Base-by-base conservation (phyloP, 192 early-diverging fungal species). In the Backusella tuberculispora region DNA sequence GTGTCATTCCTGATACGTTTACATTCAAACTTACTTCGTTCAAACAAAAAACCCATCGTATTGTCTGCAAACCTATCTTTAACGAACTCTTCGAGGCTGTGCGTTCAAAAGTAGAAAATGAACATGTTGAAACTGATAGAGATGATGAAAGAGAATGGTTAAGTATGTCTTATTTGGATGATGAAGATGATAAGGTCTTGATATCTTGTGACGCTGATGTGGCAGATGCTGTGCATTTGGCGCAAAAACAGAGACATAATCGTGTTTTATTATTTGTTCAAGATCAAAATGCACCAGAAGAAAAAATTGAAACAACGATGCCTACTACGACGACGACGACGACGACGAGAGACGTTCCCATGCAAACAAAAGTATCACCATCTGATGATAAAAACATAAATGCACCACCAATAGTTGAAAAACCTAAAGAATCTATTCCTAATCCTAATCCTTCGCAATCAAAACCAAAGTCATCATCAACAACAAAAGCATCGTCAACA, bases 131-230 rank as follows among this genome's bases (percentile, higher is more conserved):
- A 34, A 50, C 37, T 0, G 43, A 63, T 46, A 24, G 4, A 5
- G 72, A 63, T 45, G 24, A 63, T 44, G 42, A 40, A 2, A 15
- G 40, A 21, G 56, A 60, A 26, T 87, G 74, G 83, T 85, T 80
- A 76, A 83, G 78, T 34, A 85, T 95, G 41, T 91, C 90, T 1
- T 99, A 97, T 76, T 79, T 94, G 71, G 97, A 99, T 76, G 97
- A 99, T 70, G 97, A 99, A 64, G 87, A 90, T 44, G 97, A 99
- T 79, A 81, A 87, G 69, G 93, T 99, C 41, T 84, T 90, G 73
- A 87, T 99, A 74, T 88, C 89, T 37, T 85, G 85, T 38, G 91
- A 93, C 68, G 85, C 85, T 4, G 96, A 98, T 74, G 79, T 99
- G 71, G 78, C 87, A 15, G 95, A 97, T 56, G 94, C 97, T 12